Conservation (phyloP, 2,329 filamentous ascomycete species). For the Aspergillus neoniger region DNA sequence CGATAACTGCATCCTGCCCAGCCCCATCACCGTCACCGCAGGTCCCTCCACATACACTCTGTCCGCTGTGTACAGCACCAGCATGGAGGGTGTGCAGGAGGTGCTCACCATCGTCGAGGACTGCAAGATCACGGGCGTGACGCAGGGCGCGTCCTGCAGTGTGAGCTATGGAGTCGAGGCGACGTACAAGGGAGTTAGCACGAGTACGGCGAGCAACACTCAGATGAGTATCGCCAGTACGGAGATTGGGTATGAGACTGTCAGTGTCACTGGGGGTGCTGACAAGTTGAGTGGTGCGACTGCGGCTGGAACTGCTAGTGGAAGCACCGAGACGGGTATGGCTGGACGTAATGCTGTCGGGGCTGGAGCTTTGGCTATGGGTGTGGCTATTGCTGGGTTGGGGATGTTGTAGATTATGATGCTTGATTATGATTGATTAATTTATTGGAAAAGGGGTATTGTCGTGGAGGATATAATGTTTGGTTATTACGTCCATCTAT, state of each 20-base stretch:
- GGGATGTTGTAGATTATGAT: background rate
- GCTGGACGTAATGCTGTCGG: background rate
- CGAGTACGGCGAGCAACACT: constrained; percentile 9
- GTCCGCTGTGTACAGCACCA: constrained; percentile 14
- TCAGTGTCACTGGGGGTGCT: constrained; percentile 21
- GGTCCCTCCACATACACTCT: constrained; percentile 24
- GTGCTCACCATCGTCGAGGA: constrained; percentile 12
- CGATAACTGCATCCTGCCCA: constrained; percentile 11
- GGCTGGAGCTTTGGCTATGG: background rate
- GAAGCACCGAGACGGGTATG: background rate
- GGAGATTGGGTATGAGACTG: constrained; percentile 15
- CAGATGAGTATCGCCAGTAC: constrained; percentile 1
- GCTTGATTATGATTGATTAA: background rate
- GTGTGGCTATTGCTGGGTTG: background rate
- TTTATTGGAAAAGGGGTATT: no score
- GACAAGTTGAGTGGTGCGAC: constrained; percentile 17
- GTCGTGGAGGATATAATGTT: no score
- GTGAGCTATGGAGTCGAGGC: constrained; percentile 5
- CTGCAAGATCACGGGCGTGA: constrained; percentile 22
- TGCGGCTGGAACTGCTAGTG: background rate
- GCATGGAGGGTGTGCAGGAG: constrained; percentile 3
- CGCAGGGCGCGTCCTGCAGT: constrained; percentile 19
- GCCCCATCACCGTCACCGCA: constrained; percentile 21
- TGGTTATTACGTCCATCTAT: background rate
- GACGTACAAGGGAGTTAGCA: background rate